These are phyloP conservation scores for Cystobasidium pallidum DNA, from an alignment of 1,284 basidiomycete genomes.

Conservation along the genomic window DNA sequence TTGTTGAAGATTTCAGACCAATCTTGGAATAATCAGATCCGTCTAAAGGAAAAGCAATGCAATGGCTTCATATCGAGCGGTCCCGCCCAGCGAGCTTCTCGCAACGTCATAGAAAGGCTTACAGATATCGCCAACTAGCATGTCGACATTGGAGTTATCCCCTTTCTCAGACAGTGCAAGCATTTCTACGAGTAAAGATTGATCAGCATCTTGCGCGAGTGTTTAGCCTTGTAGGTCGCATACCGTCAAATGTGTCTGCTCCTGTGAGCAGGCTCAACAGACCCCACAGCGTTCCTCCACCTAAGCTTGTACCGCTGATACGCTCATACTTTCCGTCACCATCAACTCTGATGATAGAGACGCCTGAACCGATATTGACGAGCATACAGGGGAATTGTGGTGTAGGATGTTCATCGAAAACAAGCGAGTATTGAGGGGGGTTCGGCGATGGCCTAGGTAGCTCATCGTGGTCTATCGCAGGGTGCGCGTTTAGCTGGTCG, in stretches of 20 bases:
- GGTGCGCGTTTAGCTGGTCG: neutral
- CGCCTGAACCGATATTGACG: slow-evolving; percentile 97
- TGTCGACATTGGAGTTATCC: slow-evolving; percentile 92
- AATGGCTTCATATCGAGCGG: too few relatives aligned
- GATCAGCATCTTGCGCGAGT: neutral
- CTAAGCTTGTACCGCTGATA: slow-evolving; percentile 93
- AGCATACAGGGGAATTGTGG: slow-evolving; percentile 89
- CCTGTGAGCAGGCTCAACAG: slow-evolving; percentile 90
- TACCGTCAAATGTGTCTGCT: slow-evolving; percentile 94
- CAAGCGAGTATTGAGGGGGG: slow-evolving; percentile 85
- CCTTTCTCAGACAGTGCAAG: slow-evolving; percentile 87
- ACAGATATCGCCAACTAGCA: slow-evolving; percentile 95
- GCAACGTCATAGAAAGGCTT: too few relatives aligned
- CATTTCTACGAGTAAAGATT: slow-evolving; percentile 73
- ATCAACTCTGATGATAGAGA: slow-evolving; percentile 96
- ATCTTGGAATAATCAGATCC: slow-evolving; percentile 94
- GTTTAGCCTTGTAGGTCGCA: slow-evolving; percentile 54
- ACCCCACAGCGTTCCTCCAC: slow-evolving; percentile 99
- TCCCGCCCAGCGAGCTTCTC: too few relatives aligned
- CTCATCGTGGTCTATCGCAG: slow-evolving; percentile 51
- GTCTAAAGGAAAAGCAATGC: slow-evolving; percentile 35
- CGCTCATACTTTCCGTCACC: slow-evolving; percentile 94
- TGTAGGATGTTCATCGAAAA: slow-evolving; percentile 73
- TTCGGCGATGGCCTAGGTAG: slow-evolving; percentile 88
- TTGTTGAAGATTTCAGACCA: slow-evolving; percentile 95